Conservation (phyloP, 768 basidiomycete genomes). For the Clitopilus passeckerianus region DNA sequence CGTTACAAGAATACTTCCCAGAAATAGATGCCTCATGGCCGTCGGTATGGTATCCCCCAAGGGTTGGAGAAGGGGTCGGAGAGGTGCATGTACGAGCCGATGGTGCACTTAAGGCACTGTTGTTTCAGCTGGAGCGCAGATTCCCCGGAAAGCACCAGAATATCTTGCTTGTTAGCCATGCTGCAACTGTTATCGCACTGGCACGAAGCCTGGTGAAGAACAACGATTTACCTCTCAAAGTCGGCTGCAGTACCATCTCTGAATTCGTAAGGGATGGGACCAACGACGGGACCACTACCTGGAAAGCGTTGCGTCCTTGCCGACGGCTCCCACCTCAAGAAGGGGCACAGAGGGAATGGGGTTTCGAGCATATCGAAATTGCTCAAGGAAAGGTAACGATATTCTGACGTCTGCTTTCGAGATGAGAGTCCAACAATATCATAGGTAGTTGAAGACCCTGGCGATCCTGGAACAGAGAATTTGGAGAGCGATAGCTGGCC, state of each 20-base stretch:
- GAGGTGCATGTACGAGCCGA: slow-evolving; percentile 58
- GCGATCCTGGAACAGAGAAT: slow-evolving; percentile 61
- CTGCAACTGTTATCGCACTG: slow-evolving; percentile 69
- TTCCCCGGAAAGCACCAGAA: slow-evolving; percentile 37
- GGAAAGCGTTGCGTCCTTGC: slow-evolving; percentile 45
- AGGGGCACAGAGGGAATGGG: slow-evolving; percentile 69
- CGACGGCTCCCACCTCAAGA: slow-evolving; percentile 56
- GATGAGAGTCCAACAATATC: not conserved
- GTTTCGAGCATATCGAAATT: slow-evolving; percentile 68
- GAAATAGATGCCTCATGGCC: slow-evolving; percentile 62
- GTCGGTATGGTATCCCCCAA: slow-evolving; percentile 64
- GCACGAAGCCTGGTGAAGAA: slow-evolving; percentile 54
- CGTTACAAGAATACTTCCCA: slow-evolving; percentile 50
- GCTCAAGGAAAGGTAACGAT: slow-evolving; percentile 50
- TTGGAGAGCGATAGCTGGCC: slow-evolving; percentile 46
- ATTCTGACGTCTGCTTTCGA: not conserved
- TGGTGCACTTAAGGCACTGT: slow-evolving; percentile 45
- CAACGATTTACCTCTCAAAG: slow-evolving; percentile 45
- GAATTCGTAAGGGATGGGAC: slow-evolving; percentile 38
- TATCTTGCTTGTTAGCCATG: slow-evolving; percentile 68
- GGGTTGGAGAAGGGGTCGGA: slow-evolving; percentile 65
- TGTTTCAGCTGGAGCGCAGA: slow-evolving; percentile 43
- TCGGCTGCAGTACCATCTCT: slow-evolving; percentile 75
- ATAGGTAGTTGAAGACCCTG: slow-evolving; percentile 68
- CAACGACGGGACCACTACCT: slow-evolving; percentile 13